Evolutionary conservation across 192 early-diverging fungal genomes (phyloP).

Genomic region (Coemansia sp.): DNA sequence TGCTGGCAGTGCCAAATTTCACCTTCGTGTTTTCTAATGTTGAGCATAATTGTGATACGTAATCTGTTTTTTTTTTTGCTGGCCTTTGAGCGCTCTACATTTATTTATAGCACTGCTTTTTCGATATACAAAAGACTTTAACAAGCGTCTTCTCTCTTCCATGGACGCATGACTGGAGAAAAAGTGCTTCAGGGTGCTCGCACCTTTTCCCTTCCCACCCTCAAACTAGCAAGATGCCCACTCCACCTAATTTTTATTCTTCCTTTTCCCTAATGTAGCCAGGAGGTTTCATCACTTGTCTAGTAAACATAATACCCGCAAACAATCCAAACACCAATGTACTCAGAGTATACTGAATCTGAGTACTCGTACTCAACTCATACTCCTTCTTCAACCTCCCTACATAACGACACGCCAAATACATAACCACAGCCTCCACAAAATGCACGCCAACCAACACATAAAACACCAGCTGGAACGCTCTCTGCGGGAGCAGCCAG

Average conservation of each 20-base stretch:
- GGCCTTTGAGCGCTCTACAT: no score
- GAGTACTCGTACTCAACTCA: not conserved
- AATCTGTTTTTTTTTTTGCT: no score
- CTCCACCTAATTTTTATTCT: not conserved
- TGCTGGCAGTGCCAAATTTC: not conserved
- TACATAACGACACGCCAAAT: constrained; percentile 1
- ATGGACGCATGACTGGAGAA: no score
- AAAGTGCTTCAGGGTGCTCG: no score
- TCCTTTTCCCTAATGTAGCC: not conserved
- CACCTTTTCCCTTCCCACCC: not conserved
- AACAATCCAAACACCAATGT: constrained; percentile 16
- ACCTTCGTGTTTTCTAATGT: not conserved
- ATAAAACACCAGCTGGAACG: constrained; percentile 1
- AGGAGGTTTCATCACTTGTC: not conserved
- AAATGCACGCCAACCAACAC: not conserved
- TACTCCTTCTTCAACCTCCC: not conserved
- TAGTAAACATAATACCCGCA: not conserved
- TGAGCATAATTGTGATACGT: no score
- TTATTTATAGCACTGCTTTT: no score
- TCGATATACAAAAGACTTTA: no score
- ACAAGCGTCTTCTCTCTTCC: no score
- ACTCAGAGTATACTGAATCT: constrained; percentile 1
- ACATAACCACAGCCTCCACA: constrained; percentile 1
- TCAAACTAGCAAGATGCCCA: not conserved
- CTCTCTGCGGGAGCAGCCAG: not conserved